Evolutionary conservation across 441 rosid genomes (phyloP).

Genomic region (Populus trichocarpa): DNA sequence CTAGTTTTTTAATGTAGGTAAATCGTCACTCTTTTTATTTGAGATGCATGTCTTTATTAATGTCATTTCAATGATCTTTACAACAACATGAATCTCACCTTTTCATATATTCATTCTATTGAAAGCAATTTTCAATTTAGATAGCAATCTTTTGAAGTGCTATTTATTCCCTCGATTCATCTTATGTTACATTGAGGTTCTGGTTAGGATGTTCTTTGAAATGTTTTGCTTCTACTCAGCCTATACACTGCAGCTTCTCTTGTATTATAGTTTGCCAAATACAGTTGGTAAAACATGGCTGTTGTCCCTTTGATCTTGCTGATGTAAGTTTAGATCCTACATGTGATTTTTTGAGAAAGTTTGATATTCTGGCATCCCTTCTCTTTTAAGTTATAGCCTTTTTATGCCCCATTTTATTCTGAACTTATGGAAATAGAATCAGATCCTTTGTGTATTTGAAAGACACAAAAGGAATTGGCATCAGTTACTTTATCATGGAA

Average conservation of each 20-base stretch:
- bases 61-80: not conserved
- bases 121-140: not conserved
- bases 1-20: not conserved
- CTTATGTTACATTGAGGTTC: not conserved
- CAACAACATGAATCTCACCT: not conserved
- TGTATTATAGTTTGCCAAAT: not conserved
- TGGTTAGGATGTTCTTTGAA: not conserved
- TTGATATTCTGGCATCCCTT: not conserved
- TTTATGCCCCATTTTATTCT: not conserved
- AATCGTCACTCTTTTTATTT: not conserved
- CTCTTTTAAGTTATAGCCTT: not conserved
- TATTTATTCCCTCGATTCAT: not conserved
- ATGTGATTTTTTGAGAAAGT: not conserved
- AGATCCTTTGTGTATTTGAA: not conserved
- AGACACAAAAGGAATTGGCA: not conserved
- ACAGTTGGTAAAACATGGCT: not conserved
- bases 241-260: not conserved
- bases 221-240: not conserved
- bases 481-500: not conserved
- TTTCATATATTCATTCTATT: not conserved
- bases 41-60: not conserved
- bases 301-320: not conserved
- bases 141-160: not conserved
- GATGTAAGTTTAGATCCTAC: not conserved
- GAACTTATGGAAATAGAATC: not conserved